Base-by-base conservation (phyloP, 2,329 filamentous ascomycete genomes). In the Ascochyta viciae-villosae region DNA sequence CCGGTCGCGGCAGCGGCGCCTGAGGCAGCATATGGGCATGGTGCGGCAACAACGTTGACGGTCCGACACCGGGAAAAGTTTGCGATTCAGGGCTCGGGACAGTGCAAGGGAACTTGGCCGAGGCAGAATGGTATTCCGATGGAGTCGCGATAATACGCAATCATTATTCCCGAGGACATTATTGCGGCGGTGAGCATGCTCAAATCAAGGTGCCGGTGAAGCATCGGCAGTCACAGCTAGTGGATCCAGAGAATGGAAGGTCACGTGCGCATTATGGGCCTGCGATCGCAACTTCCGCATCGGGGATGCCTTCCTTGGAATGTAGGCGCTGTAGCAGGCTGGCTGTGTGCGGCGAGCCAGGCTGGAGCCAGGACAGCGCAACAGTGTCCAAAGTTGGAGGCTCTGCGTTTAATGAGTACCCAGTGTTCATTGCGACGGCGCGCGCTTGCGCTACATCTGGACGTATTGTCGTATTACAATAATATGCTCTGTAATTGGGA, bases 401-500 rank as follows among this genome's bases (percentile, higher is more conserved):
- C 47, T 37, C 38, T 56, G 47, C 31, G 53, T 56, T 56, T 56
- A 50, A 58, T 58, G 49, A 58, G 55, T 50, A 40, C 39, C 55
- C 49, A 54, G 55, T 53, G 45, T 58, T 54, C 43, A 52, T 52
- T 49, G 48, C 54, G 52, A 24, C 50, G 50, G 55, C 45, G 45
- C 50, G 50, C 50, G 55, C 55, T 54, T 50, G 41, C 41, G 50
- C 43, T 43, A 22, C 44, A 46, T 53, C 45, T 50, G 50, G 55
- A 39, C 27, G 45, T 46, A 35, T 44, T 48, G 23, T 57, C 48
- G 50, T 58, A 58, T 58, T 53, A 54, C 50, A 33, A 54, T 51
- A 51, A 53, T 50, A 50, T 51, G n/a, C 37, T 47, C 41, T 53
- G 55, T 58, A 54, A 58, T 58, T 58, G 55, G 46, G 16, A 58